Evolutionary conservation across 2,329 filamentous ascomycete species (phyloP).

Genomic region (Aspergillus sp.): DNA sequence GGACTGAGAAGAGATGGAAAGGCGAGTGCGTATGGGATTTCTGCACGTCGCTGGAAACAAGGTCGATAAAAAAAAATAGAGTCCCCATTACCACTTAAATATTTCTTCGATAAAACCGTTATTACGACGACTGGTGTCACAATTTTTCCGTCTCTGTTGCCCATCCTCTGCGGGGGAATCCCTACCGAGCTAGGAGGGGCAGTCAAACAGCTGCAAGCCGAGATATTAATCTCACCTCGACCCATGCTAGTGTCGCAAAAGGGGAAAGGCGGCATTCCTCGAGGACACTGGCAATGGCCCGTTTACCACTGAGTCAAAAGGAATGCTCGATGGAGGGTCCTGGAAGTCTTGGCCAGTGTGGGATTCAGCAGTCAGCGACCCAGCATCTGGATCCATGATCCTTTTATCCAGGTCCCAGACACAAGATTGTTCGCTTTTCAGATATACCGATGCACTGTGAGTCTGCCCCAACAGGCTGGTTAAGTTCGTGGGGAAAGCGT

Average conservation of each 20-base stretch:
- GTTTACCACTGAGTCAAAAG: not conserved
- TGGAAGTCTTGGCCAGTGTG: not conserved
- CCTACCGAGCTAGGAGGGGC: conserved; percentile 2
- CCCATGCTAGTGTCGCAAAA: conserved; percentile 4
- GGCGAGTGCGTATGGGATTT: not conserved
- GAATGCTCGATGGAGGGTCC: not conserved
- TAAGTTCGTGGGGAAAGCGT: not conserved
- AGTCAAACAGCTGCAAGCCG: not conserved
- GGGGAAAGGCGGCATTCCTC: not conserved
- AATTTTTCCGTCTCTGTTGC: conserved; percentile 11
- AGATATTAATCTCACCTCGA: conserved; percentile 3
- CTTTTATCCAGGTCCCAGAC: not conserved
- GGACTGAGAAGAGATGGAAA: not conserved
- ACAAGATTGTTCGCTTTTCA: not conserved
- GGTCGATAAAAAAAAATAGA: not conserved
- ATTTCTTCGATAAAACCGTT: not conserved
- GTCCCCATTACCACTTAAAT: not conserved
- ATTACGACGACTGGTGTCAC: conserved; percentile 5
- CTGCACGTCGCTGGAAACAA: not conserved
- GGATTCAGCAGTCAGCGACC: not conserved
- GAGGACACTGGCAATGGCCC: not conserved
- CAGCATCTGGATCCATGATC: not conserved
- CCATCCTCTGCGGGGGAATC: conserved; percentile 8
- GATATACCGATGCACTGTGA: not conserved
- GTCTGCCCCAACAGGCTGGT: not conserved